Conservation (phyloP, 345 rosid genomes). For the rapeseed (Brassica napus) region DNA sequence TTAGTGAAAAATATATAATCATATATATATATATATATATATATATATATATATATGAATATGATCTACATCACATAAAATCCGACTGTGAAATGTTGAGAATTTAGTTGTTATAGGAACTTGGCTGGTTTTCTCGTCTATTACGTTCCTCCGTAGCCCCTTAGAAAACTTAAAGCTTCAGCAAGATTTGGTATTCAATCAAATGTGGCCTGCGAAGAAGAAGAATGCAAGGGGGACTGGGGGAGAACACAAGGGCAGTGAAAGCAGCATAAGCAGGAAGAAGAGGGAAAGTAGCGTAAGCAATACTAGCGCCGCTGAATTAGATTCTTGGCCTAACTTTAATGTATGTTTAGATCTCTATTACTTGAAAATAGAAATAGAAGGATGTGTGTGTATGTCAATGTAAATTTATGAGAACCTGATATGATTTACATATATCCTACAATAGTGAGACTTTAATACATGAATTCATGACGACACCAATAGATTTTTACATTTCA, state of each 20-base stretch:
- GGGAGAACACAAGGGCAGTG: background rate
- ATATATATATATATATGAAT: background rate
- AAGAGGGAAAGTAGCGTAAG: background rate
- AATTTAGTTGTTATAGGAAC: background rate
- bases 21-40: background rate
- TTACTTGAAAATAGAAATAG: background rate
- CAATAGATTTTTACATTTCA: background rate
- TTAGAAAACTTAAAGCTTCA: background rate
- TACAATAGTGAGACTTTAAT: background rate
- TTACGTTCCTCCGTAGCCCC: background rate
- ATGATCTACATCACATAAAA: background rate
- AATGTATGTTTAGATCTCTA: background rate
- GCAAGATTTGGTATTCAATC: background rate
- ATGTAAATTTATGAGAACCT: background rate
- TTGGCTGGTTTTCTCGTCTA: background rate
- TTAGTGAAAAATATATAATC: background rate
- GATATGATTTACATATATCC: conserved; percentile 1
- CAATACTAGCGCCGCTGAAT: background rate
- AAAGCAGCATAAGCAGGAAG: background rate
- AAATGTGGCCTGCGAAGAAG: background rate
- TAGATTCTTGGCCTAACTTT: background rate
- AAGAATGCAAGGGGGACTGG: too few relatives aligned
- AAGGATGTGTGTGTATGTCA: background rate
- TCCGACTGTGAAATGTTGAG: background rate
- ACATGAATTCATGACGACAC: background rate